Conservation (phyloP, 306 rosid species). For the Luffa acutangula region DNA sequence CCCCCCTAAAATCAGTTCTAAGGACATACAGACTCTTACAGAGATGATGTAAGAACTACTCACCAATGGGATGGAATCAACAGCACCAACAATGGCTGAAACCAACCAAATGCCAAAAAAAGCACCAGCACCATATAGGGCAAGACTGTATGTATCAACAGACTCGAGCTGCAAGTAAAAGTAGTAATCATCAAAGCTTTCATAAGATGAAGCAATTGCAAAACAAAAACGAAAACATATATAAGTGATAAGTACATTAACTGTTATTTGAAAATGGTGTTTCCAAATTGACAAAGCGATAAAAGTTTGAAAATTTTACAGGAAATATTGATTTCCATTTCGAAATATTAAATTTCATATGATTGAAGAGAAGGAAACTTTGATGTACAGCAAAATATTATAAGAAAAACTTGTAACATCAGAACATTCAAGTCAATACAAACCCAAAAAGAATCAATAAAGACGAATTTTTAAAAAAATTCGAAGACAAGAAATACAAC, state of each 20-base stretch:
- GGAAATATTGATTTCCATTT: neutral
- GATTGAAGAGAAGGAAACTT: neutral
- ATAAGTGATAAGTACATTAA: neutral
- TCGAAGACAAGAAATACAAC: neutral
- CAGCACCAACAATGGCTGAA: constrained; percentile 63
- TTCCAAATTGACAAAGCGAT: neutral
- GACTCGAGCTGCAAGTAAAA: constrained; percentile 39
- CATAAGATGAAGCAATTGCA: neutral
- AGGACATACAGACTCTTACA: neutral
- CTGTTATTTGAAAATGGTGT: neutral
- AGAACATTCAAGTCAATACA: neutral
- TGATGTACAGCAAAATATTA: neutral
- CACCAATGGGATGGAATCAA: constrained; percentile 85
- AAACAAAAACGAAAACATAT: neutral
- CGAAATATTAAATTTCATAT: neutral
- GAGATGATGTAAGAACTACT: constrained; percentile 9
- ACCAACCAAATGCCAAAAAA: constrained; percentile 46
- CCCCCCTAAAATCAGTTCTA: neutral
- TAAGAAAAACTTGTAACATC: neutral
- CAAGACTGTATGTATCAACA: constrained; percentile 23
- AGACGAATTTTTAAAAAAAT: neutral
- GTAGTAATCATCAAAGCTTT: neutral
- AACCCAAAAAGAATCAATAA: neutral
- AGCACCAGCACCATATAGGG: constrained; percentile 45
- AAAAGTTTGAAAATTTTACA: neutral